A percentile compares a stretch with the other conserved stretches of the same genome.
Conservation (phyloP, 1,284 basidiomycete species). For the Ustilago xerochloae region DNA sequence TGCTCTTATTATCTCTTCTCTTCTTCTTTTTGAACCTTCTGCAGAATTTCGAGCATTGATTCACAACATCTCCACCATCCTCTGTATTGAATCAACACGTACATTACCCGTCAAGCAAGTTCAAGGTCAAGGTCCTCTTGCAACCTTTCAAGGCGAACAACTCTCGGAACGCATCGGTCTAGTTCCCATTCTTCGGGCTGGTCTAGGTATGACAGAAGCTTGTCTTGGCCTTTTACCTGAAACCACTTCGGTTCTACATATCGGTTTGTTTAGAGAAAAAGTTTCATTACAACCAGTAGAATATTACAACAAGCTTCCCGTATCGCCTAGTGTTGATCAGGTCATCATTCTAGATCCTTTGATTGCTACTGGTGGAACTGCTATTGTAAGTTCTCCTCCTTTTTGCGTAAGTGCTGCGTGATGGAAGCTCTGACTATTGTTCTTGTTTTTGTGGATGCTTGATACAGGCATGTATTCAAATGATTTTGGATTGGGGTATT, state of each 20-base stretch:
- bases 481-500: constrained; percentile 66
- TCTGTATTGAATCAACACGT: constrained; percentile 55
- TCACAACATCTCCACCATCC: constrained; percentile 47
- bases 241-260: constrained; percentile 83
- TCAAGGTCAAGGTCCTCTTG: constrained; percentile 55
- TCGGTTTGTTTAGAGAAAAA: constrained; percentile 91
- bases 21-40: background rate
- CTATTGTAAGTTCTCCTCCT: constrained; percentile 71
- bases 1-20: background rate
- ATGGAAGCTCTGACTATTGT: background rate
- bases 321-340: constrained; percentile 79
- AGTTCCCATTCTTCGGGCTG: constrained; percentile 90
- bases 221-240: constrained; percentile 83
- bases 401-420: background rate
- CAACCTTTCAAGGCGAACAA: constrained; percentile 54
- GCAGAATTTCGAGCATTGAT: constrained; percentile 56
- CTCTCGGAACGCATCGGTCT: constrained; percentile 77
- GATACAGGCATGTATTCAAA: constrained; percentile 58
- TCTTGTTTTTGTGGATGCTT: background rate
- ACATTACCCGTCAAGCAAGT: constrained; percentile 42
- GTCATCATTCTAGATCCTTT: constrained; percentile 87
- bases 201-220: constrained; percentile 90
- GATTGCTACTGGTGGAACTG: constrained; percentile 94
- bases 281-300: constrained; percentile 90
- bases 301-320: constrained; percentile 73